Base-by-base conservation (phyloP, 495 filamentous ascomycete species). In the Aspergillus cavernicola region DNA sequence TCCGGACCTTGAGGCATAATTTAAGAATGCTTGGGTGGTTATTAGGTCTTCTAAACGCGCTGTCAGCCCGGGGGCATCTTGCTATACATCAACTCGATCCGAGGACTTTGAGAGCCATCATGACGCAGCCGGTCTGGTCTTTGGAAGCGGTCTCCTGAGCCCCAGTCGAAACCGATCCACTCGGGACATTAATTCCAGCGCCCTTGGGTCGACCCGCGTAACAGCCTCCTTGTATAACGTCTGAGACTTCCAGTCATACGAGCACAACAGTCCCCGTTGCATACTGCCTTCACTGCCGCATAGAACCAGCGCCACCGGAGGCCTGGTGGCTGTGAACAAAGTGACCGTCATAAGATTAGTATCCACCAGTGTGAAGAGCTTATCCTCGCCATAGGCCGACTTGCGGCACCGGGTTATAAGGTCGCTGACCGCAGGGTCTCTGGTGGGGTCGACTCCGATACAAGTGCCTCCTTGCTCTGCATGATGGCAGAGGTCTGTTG, bases 331-430 rank as follows among this genome's bases (percentile, higher is more conserved):
- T 7, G 9, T 1, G 13, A 48, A 48, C 4, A 48, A 26, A 4
- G 44, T 48, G 7, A 48, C 44, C 10, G 44, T 48, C 19, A 22
- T 48, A 4, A 19, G n/a, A 20, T 48, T 29, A 3, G 44, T 48
- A 48, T 48, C 44, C 1, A 48, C 44, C 5, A 48, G 29, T 2
- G 44, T 48, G 31, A 48, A 48, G 2, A 48, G 10, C 43, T 37
- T 37, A 2, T 37, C 35, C 3, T 16, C n/a, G 13, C n/a, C 35
- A 19, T 37, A 37, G 13, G 4, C 35, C 5, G 35, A 16, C 5
- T 15, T n/a, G 5, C 35, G 35, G 15, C 10, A 16, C 35, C 13
- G 15, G 2, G 4, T 3, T 6, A 37, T 19, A 15, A 37, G 5
- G 10, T 37, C 35, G 6, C 15, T 12, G n/a, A 37, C 15, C 2